Evolutionary conservation across 768 basidiomycete genomes (phyloP), one percentile per base, ranked within the genome.

Genomic region (Chalciporus piperatus): DNA sequence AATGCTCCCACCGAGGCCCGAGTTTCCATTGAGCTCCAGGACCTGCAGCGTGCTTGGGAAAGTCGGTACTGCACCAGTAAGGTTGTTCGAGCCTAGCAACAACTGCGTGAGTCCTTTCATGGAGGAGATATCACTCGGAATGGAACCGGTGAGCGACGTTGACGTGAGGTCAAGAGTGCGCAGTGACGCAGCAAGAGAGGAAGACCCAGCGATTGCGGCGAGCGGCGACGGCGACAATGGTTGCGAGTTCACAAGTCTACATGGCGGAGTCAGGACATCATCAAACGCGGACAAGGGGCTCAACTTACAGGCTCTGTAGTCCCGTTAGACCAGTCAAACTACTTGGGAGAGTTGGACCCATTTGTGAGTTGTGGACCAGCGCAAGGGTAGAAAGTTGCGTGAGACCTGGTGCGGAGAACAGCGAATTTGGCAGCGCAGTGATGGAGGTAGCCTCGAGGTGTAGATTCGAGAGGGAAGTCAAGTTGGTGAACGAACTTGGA

Each of bases 371-470:
- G 57, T 70, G 68, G 20, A 74, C 64, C 22, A 79, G 63, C 14
- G 66, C 65, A 13, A 77, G 56, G 33, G 71, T 66, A 11, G 69
- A 66, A 20, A 77, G 51, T 16, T 56, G 64, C 17, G 59, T 62
- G n/a, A 74, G 55, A 1, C 62, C 64, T 23, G 64, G 62, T 10
- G 67, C 69, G n/a, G 60, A 46, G 47, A 74, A 72, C 28, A 72
- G 28, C 42, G 59, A 57, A 49, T 70, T 60, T 3, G 72, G 70
- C 19, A 77, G 52, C 17, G 69, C 48, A 13, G 61, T 66, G 44
- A 77, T 67, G 8, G 66, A 66, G 6, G 77, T 78, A 3, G 72
- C 65, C 59, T 76, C 68, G 6, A 77, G 58, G 40, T 74, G 68
- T 28, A 80, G 61, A n/a, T 61, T 70, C 30, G 67, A 58, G 10